These are phyloP conservation scores for Fusarium guadeloupense DNA, from an alignment of 2,329 filamentous ascomycete genomes.

Conservation along the genomic window DNA sequence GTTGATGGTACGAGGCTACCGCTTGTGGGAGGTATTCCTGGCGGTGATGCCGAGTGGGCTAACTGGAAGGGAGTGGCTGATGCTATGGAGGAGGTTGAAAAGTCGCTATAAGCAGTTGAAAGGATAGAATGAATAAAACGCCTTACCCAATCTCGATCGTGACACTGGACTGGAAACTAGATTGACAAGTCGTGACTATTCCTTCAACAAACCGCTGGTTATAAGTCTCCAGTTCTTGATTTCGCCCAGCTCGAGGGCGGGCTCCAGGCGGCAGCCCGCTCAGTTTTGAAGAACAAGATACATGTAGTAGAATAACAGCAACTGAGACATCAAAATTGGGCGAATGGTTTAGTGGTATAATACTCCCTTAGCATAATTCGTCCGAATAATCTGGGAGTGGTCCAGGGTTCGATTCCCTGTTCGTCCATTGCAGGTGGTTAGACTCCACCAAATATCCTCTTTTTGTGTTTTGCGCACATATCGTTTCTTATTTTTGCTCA, in stretches of 20 bases:
- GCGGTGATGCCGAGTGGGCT: slow-evolving; percentile 66
- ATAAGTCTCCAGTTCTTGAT: no score
- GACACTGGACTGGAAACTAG: not conserved
- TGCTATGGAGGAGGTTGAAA: slow-evolving; percentile 56
- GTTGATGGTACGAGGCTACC: slow-evolving; percentile 68
- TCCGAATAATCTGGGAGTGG: slow-evolving; percentile 41
- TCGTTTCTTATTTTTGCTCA: not conserved
- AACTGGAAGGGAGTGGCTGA: slow-evolving; percentile 59
- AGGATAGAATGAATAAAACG: not conserved
- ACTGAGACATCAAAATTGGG: slow-evolving; percentile 2
- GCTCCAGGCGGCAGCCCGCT: no score
- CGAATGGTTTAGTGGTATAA: slow-evolving; percentile 45
- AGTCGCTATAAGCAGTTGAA: slow-evolving; percentile 28
- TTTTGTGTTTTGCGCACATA: not conserved
- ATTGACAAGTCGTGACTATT: no score
- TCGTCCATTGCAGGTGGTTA: slow-evolving; percentile 40
- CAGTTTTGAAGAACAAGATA: no score
- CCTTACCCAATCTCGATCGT: not conserved
- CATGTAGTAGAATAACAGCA: accelerated
- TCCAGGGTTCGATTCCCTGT: slow-evolving; percentile 45
- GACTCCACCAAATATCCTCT: not conserved
- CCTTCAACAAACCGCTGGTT: no score
- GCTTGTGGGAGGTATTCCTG: slow-evolving; percentile 65
- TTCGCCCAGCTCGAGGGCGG: no score
- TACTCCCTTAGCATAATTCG: slow-evolving; percentile 43